phyloP scores from a whole-genome alignment of 352 stramenopile species.

The Blastocystis sp. region DNA sequence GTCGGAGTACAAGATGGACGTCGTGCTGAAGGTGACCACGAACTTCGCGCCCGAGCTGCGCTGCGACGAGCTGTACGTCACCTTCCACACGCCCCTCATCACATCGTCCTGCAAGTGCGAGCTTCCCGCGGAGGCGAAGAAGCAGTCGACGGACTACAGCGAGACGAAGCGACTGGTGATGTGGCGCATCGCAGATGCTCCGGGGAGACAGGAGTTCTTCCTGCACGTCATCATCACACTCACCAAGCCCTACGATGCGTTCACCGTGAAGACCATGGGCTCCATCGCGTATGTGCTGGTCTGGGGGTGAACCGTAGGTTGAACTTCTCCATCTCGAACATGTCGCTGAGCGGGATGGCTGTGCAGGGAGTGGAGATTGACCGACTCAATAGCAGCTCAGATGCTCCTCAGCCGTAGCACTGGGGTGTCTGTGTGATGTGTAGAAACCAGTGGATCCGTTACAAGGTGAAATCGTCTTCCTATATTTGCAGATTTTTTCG shows the following conservation, averaged over 20 bases:
- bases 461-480: conserved; percentile 9
- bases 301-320: background rate
- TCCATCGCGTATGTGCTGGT: background rate
- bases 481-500: conserved; percentile 14
- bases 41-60: background rate
- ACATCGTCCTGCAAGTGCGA: conserved; percentile 10
- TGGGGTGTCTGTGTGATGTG: background rate
- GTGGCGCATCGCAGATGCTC: conserved; percentile 1
- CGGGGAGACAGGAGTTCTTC: conserved; percentile 6
- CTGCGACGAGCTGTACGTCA: background rate
- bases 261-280: conserved; percentile 35
- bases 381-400: background rate
- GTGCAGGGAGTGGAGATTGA: conserved; percentile 7
- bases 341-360: conserved; percentile 38
- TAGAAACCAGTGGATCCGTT: conserved; percentile 4
- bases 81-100: conserved; percentile 12
- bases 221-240: conserved; percentile 60
- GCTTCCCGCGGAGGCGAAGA: conserved; percentile 15
- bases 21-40: conserved; percentile 48
- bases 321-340: conserved; percentile 36
- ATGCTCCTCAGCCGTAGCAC: background rate
- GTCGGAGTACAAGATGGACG: conserved; percentile 51
- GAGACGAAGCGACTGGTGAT: conserved; percentile 31
- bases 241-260: conserved; percentile 15
- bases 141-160: conserved; percentile 39